Percentiles rank a stretch among this genome's conserved stretches.
phyloP scores from a whole-genome alignment of 768 basidiomycete species.

The Asterophora parasitica region DNA sequence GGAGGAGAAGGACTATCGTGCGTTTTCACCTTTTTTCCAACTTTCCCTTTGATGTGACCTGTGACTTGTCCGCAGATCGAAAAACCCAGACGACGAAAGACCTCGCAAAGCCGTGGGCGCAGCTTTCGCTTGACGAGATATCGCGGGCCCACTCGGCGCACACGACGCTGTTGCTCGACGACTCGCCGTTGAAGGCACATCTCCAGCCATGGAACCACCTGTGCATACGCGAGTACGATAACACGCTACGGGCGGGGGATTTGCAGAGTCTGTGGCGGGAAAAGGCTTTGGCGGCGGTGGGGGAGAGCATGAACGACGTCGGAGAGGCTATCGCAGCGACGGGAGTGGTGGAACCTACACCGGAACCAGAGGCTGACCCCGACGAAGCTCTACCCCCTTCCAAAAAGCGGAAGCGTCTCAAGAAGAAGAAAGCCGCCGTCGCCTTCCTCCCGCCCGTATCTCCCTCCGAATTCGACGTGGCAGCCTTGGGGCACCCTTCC shows the following conservation, averaged over 20 bases:
- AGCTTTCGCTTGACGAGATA: conserved; percentile 18
- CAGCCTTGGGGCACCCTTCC: background rate
- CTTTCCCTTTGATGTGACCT: background rate
- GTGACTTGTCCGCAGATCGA: conserved; percentile 24
- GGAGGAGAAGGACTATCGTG: conserved; percentile 57
- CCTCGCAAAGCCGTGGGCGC: conserved; percentile 61
- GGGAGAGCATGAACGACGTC: too few relatives aligned
- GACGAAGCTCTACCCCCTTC: background rate
- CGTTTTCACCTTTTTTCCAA: conserved; percentile 26
- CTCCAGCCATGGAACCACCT: conserved; percentile 82
- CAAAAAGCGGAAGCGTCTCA: conserved; percentile 15
- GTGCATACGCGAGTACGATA: conserved; percentile 66
- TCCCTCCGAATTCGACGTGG: background rate
- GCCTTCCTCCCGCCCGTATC: background rate
- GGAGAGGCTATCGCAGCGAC: too few relatives aligned
- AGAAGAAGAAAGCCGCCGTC: conserved; percentile 3
- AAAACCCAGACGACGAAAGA: conserved; percentile 69
- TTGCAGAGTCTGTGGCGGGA: conserved; percentile 4
- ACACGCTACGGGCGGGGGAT: conserved; percentile 11
- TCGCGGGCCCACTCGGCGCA: conserved; percentile 33
- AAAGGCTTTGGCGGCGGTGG: too few relatives aligned
- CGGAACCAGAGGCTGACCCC: background rate
- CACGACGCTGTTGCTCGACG: conserved; percentile 48
- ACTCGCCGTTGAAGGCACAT: conserved; percentile 50
- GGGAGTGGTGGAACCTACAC: background rate